Percentiles rank a stretch among this genome's conserved stretches.
These are phyloP conservation scores for Geotrichum histeridarum DNA, from an alignment of 1,139 yeast species.

Conservation along the genomic window DNA sequence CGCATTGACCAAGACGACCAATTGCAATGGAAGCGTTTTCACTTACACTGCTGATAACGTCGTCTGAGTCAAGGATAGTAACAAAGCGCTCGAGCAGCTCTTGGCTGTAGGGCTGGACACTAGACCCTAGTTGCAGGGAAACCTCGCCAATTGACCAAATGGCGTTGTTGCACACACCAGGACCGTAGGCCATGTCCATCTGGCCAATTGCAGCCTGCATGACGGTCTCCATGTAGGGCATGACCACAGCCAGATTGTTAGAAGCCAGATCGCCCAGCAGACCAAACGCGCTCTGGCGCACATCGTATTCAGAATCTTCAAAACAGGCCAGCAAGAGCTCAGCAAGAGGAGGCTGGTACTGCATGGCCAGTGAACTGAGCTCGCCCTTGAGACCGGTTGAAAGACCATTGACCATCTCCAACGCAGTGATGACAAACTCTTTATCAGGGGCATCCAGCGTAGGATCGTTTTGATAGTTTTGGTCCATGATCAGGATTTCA, in stretches of 20 bases:
- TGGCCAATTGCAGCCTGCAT: constrained; percentile 54
- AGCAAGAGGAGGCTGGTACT: constrained; percentile 46
- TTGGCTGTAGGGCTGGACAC: constrained; percentile 55
- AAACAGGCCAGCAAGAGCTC: constrained; percentile 65
- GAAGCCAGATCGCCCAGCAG: constrained; percentile 82
- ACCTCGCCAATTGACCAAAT: constrained; percentile 93
- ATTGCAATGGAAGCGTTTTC: constrained; percentile 91
- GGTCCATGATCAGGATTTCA: constrained; percentile 63
- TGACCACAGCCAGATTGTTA: constrained; percentile 49
- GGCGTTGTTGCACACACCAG: constrained; percentile 80
- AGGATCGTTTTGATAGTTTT: constrained; percentile 53
- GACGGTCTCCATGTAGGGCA: constrained; percentile 54
- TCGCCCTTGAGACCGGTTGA: constrained; percentile 79
- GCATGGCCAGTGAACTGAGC: constrained; percentile 51
- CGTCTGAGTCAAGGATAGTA: constrained; percentile 53
- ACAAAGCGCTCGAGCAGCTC: constrained; percentile 55
- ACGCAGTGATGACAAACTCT: constrained; percentile 81
- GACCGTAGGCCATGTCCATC: constrained; percentile 49
- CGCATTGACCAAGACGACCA: constrained; percentile 75
- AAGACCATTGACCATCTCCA: constrained; percentile 86
- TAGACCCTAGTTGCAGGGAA: constrained; percentile 48
- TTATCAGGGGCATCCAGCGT: constrained; percentile 74
- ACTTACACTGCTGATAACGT: constrained; percentile 56
- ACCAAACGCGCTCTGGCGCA: constrained; percentile 89
- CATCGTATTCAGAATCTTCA: constrained; percentile 75